Evolutionary conservation across 2,329 filamentous ascomycete genomes (phyloP).

Genomic region (Penicillium griseofulvum): DNA sequence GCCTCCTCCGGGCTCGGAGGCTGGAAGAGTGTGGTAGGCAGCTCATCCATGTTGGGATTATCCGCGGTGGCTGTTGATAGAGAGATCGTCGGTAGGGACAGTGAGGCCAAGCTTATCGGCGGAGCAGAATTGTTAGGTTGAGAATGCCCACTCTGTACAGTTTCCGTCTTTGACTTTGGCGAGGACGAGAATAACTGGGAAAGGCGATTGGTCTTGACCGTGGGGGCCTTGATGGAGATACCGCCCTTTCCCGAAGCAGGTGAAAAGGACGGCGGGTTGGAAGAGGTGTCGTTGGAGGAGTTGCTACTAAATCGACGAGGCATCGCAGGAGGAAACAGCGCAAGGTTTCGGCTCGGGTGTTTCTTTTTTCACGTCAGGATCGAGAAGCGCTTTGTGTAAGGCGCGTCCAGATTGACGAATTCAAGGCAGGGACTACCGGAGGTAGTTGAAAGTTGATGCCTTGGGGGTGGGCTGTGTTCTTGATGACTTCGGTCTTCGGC

Average conservation of each 20-base stretch:
- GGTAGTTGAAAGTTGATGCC: background rate
- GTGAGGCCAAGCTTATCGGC: conserved; percentile 67
- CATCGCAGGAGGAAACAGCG: conserved; percentile 51
- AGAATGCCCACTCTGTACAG: conserved; percentile 55
- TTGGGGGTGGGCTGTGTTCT: background rate
- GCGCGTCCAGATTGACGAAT: background rate
- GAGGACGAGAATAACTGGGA: conserved; percentile 79
- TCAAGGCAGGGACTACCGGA: conserved; percentile 17
- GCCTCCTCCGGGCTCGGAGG: conserved; percentile 83
- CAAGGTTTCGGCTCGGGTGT: conserved; percentile 8
- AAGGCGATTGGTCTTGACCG: conserved; percentile 69
- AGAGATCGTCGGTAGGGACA: conserved; percentile 85
- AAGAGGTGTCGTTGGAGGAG: conserved; percentile 54
- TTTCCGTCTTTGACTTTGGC: conserved; percentile 68
- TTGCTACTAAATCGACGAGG: conserved; percentile 61
- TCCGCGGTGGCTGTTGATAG: conserved; percentile 81
- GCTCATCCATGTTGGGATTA: conserved; percentile 69
- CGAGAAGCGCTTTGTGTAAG: conserved; percentile 6
- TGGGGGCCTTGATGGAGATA: conserved; percentile 48
- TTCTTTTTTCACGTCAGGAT: conserved; percentile 8
- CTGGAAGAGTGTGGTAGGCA: conserved; percentile 78
- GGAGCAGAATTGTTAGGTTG: conserved; percentile 51
- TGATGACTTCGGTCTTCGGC: background rate
- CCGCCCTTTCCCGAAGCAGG: conserved; percentile 55
- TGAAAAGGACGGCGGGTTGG: conserved; percentile 51